Evolutionary conservation across 2,329 filamentous ascomycete species (phyloP), one percentile per base, ranked within the genome.

Genomic region (Iodosphaeria phyllophila): DNA sequence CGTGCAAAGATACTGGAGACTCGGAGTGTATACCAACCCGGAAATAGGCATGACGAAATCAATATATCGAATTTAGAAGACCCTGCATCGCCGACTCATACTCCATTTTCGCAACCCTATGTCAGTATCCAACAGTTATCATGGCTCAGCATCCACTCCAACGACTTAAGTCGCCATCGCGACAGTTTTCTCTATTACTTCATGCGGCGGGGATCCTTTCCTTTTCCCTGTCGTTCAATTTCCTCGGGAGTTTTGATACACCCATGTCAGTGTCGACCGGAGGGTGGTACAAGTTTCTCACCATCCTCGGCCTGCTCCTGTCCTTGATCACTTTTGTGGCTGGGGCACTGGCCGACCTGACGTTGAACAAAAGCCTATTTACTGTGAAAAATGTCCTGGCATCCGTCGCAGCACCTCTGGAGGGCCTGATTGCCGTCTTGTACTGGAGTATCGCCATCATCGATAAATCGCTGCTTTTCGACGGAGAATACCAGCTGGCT

Each of bases 261-360:
- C 47, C 54, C 25, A 58, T 71, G 22, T 60, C 61, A 25, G 50
- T 56, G 1, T 58, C 67, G 2, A 77, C 73, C 37, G 75, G 75
- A 29, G 61, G 73, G 50, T 63, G 76, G 40, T 64, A 71, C 32
- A 71, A 78, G 44, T 79, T 75, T 39, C 58, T 83, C 16, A 83
- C 75, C 34, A 80, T 80, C 40, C 62, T 82, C 29, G 75, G 74
- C 14, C 60, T 82, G 21, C 52, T 58, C 2, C 50, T 75, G 13
- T 60, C 73, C 1, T 56, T 65, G 8, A 35, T 58, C 22, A 74
- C 69, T 25, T 80, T 80, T 43, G 35, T 47, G 24, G 47, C 64
- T 14, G 77, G 64, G 4, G 49, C 75, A 4, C 41, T 73, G 18
- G 70, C 74, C 26, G 76, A 83, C 43, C 36, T 79, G 6, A 67